Conservation (phyloP, 2,329 filamentous ascomycete species). For the Erysiphe pulchra region DNA sequence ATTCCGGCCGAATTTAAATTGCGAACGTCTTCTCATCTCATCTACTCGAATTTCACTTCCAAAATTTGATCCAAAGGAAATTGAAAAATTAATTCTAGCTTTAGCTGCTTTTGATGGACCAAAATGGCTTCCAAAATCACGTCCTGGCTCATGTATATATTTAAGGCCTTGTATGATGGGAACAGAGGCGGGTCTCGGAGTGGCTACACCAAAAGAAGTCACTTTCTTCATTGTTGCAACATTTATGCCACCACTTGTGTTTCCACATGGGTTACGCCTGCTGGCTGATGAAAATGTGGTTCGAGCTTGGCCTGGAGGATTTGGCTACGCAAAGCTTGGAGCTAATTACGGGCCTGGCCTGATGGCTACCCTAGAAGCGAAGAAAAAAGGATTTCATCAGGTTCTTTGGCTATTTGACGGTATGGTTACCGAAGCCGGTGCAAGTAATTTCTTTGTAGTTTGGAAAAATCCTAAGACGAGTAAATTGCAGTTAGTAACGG, state of each 20-base stretch:
- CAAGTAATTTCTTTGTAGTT: slow-evolving; percentile 75
- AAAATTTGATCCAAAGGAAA: too few species aligned
- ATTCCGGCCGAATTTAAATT: too few species aligned
- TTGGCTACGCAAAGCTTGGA: slow-evolving; percentile 76
- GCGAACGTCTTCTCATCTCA: too few species aligned
- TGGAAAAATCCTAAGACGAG: slow-evolving; percentile 38
- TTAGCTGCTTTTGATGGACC: slow-evolving; percentile 21
- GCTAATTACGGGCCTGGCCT: slow-evolving; percentile 81
- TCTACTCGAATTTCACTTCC: too few species aligned
- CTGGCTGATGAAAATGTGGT: slow-evolving; percentile 61
- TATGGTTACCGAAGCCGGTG: slow-evolving; percentile 72
- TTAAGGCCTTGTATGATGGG: slow-evolving; percentile 61
- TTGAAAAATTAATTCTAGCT: too few species aligned
- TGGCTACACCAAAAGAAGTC: slow-evolving; percentile 58
- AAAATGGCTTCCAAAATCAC: slow-evolving; percentile 52
- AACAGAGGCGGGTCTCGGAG: slow-evolving; percentile 54
- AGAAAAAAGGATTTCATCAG: slow-evolving; percentile 53
- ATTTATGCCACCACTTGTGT: slow-evolving; percentile 32
- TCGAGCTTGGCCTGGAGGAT: slow-evolving; percentile 79
- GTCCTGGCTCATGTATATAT: slow-evolving; percentile 52
- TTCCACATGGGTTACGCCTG: slow-evolving; percentile 37
- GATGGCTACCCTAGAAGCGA: slow-evolving; percentile 51
- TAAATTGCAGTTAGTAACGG: slow-evolving; percentile 44
- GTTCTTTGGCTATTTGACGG: slow-evolving; percentile 79
- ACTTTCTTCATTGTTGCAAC: slow-evolving; percentile 60